Evolutionary conservation across 1,284 basidiomycete genomes (phyloP).

Genomic region (Moesziomyces parantarcticus): DNA sequence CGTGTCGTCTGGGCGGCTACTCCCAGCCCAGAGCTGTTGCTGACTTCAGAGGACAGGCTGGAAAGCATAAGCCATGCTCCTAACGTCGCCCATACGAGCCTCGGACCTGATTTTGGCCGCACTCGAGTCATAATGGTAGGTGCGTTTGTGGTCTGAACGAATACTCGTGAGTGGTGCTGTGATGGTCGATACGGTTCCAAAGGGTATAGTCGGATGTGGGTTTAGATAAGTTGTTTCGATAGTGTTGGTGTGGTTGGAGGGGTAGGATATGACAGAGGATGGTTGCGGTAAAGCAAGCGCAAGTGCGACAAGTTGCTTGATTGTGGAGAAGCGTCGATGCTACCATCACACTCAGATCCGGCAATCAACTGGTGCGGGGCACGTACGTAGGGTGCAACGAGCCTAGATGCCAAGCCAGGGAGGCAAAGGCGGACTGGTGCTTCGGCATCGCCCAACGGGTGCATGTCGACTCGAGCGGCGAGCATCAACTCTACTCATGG

Average conservation of each 20-base stretch:
- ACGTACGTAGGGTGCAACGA: no score
- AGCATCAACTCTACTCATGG: not conserved
- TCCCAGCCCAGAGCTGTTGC: constrained; percentile 2
- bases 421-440: not conserved
- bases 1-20: constrained; percentile 15
- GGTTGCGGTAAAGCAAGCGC: no score
- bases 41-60: not conserved
- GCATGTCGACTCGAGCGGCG: not conserved
- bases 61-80: constrained; percentile 5
- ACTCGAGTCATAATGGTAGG: not conserved
- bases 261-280: no score
- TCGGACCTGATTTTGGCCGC: not conserved
- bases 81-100: not conserved
- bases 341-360: no score
- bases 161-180: not conserved
- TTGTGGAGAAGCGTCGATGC: no score
- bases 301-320: no score
- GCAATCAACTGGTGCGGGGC: no score
- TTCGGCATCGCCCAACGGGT: not conserved
- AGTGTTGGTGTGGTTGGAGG: no score
- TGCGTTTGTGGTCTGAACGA: not conserved
- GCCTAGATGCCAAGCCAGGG: not conserved
- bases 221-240: no score
- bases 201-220: no score
- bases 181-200: no score